These are phyloP conservation scores for Rhizophora apiculata DNA, from an alignment of 345 rosid species.

Conservation along the genomic window DNA sequence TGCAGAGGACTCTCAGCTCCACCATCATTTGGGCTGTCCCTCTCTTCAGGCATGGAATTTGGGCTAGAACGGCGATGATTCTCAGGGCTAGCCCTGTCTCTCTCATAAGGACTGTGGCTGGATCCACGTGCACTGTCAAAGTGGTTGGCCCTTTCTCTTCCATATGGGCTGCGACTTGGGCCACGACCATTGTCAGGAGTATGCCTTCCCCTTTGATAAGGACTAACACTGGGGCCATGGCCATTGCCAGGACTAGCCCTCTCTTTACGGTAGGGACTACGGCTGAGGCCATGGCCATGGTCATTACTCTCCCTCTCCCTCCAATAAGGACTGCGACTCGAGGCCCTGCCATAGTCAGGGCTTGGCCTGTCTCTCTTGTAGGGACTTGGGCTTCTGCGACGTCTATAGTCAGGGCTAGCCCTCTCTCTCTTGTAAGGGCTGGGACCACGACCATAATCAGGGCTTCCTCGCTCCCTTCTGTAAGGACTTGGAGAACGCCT, in stretches of 20 bases:
- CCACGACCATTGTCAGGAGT: slow-evolving; percentile 23
- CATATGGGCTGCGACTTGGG: slow-evolving; percentile 35
- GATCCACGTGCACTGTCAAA: slow-evolving; percentile 41
- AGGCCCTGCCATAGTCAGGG: slow-evolving; percentile 51
- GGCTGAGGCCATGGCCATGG: slow-evolving; percentile 45
- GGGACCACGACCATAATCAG: slow-evolving; percentile 80
- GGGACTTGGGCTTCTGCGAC: slow-evolving; percentile 41
- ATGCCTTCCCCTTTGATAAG: slow-evolving; percentile 39
- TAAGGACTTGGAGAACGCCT: slow-evolving; percentile 82
- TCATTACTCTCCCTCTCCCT: slow-evolving; percentile 40
- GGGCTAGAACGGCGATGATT: slow-evolving; percentile 21
- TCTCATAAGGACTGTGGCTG: slow-evolving; percentile 47
- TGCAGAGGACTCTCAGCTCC: slow-evolving; percentile 59
- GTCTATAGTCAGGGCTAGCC: slow-evolving; percentile 74
- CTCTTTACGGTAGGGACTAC: slow-evolving; percentile 58
- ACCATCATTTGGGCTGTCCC: slow-evolving; percentile 15
- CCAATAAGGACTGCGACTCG: slow-evolving; percentile 40
- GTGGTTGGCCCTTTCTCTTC: slow-evolving; percentile 32
- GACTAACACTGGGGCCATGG: slow-evolving; percentile 50
- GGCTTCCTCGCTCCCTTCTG: slow-evolving; percentile 77
- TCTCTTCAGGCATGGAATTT: slow-evolving; percentile 18
- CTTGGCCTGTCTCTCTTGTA: slow-evolving; percentile 56
- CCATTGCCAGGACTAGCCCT: slow-evolving; percentile 47
- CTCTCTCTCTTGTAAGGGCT: slow-evolving; percentile 57
- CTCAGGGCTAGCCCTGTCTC: slow-evolving; percentile 44